These are phyloP conservation scores for Kazachstania bromeliacearum DNA, from an alignment of 805 yeast genomes.

Conservation along the genomic window DNA sequence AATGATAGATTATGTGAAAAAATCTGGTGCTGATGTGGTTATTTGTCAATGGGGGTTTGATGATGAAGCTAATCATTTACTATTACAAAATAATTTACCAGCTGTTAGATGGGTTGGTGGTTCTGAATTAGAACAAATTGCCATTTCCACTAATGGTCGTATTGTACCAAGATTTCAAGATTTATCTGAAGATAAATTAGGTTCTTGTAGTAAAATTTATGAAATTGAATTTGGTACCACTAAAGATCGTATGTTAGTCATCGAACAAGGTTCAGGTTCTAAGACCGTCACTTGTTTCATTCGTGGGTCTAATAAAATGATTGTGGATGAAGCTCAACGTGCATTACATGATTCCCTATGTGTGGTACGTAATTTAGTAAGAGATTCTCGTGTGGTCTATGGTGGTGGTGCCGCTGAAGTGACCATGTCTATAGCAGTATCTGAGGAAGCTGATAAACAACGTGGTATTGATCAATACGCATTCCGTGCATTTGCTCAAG, in stretches of 20 bases:
- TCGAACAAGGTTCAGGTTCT: slow-evolving; percentile 80
- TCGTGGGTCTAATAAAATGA: slow-evolving; percentile 96
- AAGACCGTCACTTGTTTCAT: slow-evolving; percentile 87
- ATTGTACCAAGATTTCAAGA: slow-evolving; percentile 97
- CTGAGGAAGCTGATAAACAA: slow-evolving; percentile 85
- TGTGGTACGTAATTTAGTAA: slow-evolving; percentile 90
- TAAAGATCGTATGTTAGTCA: slow-evolving; percentile 87
- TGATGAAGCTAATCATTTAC: slow-evolving; percentile 93
- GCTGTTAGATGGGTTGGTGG: slow-evolving; percentile 99
- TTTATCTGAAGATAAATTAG: slow-evolving; percentile 69
- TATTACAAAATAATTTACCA: slow-evolving; percentile 78
- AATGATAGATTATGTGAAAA: slow-evolving; percentile 82
- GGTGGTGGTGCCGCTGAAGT: slow-evolving; percentile 99
- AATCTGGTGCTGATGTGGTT: slow-evolving; percentile 88
- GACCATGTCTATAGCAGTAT: slow-evolving; percentile 82
- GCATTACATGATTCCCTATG: slow-evolving; percentile 95
- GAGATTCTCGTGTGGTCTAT: slow-evolving; percentile 90
- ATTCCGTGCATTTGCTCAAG: slow-evolving; percentile 86
- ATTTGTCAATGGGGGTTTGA: slow-evolving; percentile 99
- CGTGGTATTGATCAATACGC: slow-evolving; percentile 97
- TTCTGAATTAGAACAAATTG: slow-evolving; percentile 87
- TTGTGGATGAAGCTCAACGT: slow-evolving; percentile 92
- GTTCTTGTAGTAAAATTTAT: slow-evolving; percentile 73
- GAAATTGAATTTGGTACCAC: slow-evolving; percentile 96
- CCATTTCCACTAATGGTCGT: slow-evolving; percentile 95